A percentile compares a stretch with the other conserved stretches of the same genome.
phyloP scores from a whole-genome alignment of 805 yeast species.

The Aciculoconidium aculeatum region DNA sequence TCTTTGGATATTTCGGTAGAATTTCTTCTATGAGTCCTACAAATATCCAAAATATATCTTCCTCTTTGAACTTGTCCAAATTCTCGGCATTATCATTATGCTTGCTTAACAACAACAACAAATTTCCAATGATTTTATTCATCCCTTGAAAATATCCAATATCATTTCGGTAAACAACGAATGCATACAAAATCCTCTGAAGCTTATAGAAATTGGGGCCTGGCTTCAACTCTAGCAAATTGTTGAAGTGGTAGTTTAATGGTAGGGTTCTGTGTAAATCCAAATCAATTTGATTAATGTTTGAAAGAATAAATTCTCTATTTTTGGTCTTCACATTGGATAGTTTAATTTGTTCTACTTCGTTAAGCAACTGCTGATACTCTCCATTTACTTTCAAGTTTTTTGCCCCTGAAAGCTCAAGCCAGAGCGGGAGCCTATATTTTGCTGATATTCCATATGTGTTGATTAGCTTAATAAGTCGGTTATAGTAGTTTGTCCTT shows the following conservation, averaged over 20 bases:
- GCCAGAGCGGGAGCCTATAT: slow-evolving; percentile 45
- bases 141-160: slow-evolving; percentile 58
- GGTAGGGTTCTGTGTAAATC: slow-evolving; percentile 55
- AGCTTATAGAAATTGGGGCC: slow-evolving; percentile 50
- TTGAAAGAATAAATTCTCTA: slow-evolving; percentile 6
- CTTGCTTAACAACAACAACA: slow-evolving; percentile 25
- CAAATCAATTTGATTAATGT: slow-evolving; percentile 44
- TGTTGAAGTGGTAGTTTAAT: slow-evolving; percentile 43
- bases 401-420: slow-evolving; percentile 48
- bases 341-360: slow-evolving; percentile 5
- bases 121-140: slow-evolving; percentile 53
- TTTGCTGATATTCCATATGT: slow-evolving; percentile 44
- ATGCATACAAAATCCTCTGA: slow-evolving; percentile 44
- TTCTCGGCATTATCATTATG: slow-evolving; percentile 1
- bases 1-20: slow-evolving; percentile 33
- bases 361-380: slow-evolving; percentile 28
- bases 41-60: slow-evolving; percentile 51
- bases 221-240: slow-evolving; percentile 31
- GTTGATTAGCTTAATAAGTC: slow-evolving; percentile 25
- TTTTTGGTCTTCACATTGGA: slow-evolving; percentile 1
- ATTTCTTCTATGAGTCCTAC: slow-evolving; percentile 44
- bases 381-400: slow-evolving; percentile 41
- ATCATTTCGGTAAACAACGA: slow-evolving; percentile 39
- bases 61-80: slow-evolving; percentile 22
- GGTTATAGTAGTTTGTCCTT: slow-evolving; percentile 7